Conservation (phyloP, 345 rosid species). For the Sonneratia caseolaris region DNA sequence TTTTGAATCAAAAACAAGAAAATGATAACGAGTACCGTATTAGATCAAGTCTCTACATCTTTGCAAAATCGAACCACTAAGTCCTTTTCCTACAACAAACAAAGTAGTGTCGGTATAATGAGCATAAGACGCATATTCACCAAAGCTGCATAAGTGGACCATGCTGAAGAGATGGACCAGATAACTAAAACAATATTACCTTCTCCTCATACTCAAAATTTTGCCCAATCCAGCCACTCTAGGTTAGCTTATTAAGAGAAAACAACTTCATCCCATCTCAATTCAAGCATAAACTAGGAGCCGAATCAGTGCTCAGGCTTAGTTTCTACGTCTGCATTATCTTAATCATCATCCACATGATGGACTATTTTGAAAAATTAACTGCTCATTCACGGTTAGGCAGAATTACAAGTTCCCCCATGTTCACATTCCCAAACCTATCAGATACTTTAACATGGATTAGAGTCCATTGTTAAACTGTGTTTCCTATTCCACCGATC, state of each 20-base stretch:
- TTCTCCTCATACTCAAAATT: slow-evolving; percentile 48
- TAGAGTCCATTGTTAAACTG: neutral
- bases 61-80: slow-evolving; percentile 80
- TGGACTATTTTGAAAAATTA: neutral
- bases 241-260: slow-evolving; percentile 32
- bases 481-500: neutral
- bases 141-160: neutral
- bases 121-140: neutral
- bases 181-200: slow-evolving; percentile 30
- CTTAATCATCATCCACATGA: neutral
- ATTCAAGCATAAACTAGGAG: neutral
- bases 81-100: slow-evolving; percentile 43
- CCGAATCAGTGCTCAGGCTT: neutral
- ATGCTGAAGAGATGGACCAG: neutral
- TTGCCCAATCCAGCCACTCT: slow-evolving; percentile 74
- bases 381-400: neutral
- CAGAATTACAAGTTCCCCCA: neutral
- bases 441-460: neutral
- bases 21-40: slow-evolving; percentile 35
- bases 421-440: neutral
- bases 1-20: neutral
- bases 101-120: neutral
- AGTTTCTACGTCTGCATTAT: neutral
- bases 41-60: slow-evolving; percentile 82
- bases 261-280: slow-evolving; percentile 9